Conservation (phyloP, 768 basidiomycete species). For the Leccinum subgranulosum region DNA sequence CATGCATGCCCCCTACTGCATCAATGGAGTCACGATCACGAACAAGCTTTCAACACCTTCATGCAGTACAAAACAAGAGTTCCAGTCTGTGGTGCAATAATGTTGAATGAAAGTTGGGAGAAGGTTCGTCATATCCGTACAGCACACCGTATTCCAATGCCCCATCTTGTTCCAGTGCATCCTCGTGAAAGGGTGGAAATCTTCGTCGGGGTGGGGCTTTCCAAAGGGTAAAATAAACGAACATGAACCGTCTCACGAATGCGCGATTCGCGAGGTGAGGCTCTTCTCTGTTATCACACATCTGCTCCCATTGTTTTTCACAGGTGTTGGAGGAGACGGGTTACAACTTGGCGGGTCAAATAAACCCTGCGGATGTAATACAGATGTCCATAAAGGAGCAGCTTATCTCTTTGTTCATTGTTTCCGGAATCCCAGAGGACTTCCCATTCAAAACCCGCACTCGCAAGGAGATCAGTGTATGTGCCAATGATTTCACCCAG, state of each 20-base stretch:
- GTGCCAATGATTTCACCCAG: constrained; percentile 22
- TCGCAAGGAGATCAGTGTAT: constrained; percentile 95
- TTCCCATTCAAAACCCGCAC: constrained; percentile 91
- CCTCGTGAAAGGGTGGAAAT: constrained; percentile 98
- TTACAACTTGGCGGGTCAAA: constrained; percentile 74
- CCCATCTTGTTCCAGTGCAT: constrained; percentile 59
- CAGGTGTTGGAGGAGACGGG: constrained; percentile 98
- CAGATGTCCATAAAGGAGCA: constrained; percentile 89
- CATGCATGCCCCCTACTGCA: constrained; percentile 78
- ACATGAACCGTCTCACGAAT: constrained; percentile 76
- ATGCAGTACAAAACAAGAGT: constrained; percentile 97
- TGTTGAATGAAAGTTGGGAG: constrained; percentile 89
- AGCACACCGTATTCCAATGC: constrained; percentile 7
- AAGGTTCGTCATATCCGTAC: constrained; percentile 55
- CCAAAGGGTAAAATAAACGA: constrained; percentile 99
- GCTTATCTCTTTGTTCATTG: constrained; percentile 86
- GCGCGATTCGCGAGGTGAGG: constrained; percentile 88
- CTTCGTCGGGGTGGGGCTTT: constrained; percentile 97
- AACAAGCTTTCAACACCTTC: constrained; percentile 83
- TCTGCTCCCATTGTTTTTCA: constrained; percentile 10
- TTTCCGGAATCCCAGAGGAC: constrained; percentile 83
- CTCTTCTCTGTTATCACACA: neutral
- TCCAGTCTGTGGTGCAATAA: constrained; percentile 96
- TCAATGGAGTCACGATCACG: constrained; percentile 82
- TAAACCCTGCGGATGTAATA: constrained; percentile 68